Conservation (phyloP, 73 alveolate genomes). For the Paramecium sexaurelia region DNA sequence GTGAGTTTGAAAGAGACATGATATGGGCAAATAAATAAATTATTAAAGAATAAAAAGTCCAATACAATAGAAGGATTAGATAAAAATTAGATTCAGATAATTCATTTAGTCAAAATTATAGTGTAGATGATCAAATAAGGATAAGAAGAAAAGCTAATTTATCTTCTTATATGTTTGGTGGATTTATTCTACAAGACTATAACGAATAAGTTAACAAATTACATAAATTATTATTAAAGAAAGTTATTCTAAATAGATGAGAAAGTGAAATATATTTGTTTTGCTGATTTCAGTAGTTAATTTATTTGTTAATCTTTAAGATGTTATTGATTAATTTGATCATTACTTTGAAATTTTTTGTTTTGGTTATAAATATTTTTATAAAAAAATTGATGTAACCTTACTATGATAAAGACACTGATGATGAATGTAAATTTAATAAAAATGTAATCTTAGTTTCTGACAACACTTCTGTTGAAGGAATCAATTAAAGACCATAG, state of each 20-base stretch:
- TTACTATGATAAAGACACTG: slow-evolving; percentile 38
- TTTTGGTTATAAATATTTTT: slow-evolving; percentile 12
- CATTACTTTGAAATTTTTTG: not conserved
- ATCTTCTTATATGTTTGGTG: slow-evolving; percentile 26
- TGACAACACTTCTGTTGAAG: slow-evolving; percentile 55
- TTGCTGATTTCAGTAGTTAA: not conserved
- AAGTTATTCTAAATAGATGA: slow-evolving; percentile 11
- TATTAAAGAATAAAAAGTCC: not conserved
- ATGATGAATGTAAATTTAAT: slow-evolving; percentile 23
- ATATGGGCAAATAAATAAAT: not conserved
- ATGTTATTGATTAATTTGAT: not conserved
- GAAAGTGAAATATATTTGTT: not conserved
- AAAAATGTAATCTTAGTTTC: not conserved
- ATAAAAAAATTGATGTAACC: not conserved
- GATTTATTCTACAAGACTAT: not conserved
- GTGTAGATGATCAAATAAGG: slow-evolving; percentile 10
- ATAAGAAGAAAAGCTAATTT: not conserved
- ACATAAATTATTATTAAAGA: slow-evolving; percentile 1
- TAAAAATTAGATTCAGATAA: not conserved
- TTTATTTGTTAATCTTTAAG: not conserved
- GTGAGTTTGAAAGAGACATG: not conserved
- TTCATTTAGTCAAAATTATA: slow-evolving; percentile 1
- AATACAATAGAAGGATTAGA: not conserved
- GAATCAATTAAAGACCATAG: slow-evolving; percentile 71
- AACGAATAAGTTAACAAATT: slow-evolving; percentile 18